These are phyloP conservation scores for Rhinocladiella similis DNA, from an alignment of 2,329 filamentous ascomycete genomes.

Conservation along the genomic window DNA sequence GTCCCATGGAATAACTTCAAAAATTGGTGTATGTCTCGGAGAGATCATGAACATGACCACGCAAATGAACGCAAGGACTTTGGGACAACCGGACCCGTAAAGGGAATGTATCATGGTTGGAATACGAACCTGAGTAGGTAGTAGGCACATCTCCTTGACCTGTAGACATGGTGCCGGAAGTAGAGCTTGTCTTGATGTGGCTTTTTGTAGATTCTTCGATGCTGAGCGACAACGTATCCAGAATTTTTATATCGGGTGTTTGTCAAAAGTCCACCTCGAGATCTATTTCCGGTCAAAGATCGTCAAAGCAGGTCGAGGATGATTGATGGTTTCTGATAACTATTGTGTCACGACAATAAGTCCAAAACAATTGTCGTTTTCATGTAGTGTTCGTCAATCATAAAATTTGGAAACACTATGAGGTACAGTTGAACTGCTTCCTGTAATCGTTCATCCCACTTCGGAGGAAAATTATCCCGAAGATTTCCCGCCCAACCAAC, in stretches of 20 bases:
- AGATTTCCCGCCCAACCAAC: not conserved
- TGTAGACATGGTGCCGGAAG: constrained; percentile 1
- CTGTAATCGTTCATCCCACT: not conserved
- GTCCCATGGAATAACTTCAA: too few species aligned
- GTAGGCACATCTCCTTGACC: constrained; percentile 10
- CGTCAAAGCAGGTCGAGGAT: too few species aligned
- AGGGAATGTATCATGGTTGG: too few species aligned
- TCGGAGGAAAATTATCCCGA: constrained; percentile 14
- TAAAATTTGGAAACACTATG: too few species aligned
- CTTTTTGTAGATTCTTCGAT: not conserved
- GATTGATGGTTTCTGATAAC: too few species aligned
- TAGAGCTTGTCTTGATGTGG: not conserved
- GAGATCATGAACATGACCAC: not conserved
- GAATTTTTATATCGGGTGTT: not conserved
- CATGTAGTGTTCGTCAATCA: too few species aligned
- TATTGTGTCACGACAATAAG: too few species aligned
- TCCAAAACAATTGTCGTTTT: too few species aligned
- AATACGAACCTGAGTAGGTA: constrained; percentile 18
- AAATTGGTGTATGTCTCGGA: too few species aligned
- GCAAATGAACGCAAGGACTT: not conserved
- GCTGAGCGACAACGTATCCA: not conserved
- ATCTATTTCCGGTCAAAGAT: too few species aligned
- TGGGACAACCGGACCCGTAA: not conserved
- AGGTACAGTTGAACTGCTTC: not conserved
- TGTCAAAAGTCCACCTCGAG: not conserved